phyloP scores from a whole-genome alignment of 371 early-diverging fungal genomes.

The Zopfochytrium polystomum region DNA sequence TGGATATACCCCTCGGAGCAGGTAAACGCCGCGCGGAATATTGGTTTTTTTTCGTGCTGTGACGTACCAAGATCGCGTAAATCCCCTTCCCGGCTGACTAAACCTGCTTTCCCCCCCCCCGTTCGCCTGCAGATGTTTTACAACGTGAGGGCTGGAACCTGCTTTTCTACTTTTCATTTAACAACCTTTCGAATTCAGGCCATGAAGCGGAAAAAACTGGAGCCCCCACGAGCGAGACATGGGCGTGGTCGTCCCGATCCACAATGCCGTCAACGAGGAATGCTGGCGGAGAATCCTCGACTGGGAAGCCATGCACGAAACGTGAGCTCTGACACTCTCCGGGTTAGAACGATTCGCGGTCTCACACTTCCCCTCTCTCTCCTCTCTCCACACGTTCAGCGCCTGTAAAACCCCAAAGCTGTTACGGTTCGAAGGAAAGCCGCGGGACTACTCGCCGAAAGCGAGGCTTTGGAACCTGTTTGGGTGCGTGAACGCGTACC shows the following conservation, averaged over 20 bases:
- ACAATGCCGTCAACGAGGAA: slow-evolving; percentile 87
- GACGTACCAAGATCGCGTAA: too few relatives aligned
- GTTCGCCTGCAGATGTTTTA: too few relatives aligned
- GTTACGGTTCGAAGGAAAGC: slow-evolving; percentile 46
- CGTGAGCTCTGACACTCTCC: slow-evolving; percentile 11
- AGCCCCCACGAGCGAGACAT: slow-evolving; percentile 69
- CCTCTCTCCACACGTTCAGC: background rate
- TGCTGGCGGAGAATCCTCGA: slow-evolving; percentile 86
- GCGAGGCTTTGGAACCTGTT: slow-evolving; percentile 38
- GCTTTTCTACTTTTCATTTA: slow-evolving; percentile 37
- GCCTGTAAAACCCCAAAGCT: slow-evolving; percentile 37
- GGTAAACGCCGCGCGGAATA: slow-evolving; percentile 40
- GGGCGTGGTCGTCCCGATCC: slow-evolving; percentile 75
- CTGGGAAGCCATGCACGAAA: slow-evolving; percentile 72
- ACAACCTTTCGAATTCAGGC: slow-evolving; percentile 67
- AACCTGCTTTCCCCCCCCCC: too few relatives aligned
- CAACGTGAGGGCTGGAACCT: too few relatives aligned
- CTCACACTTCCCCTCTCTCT: background rate
- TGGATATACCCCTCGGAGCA: slow-evolving; percentile 97
- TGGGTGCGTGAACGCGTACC: slow-evolving; percentile 25
- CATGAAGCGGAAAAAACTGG: slow-evolving; percentile 87
- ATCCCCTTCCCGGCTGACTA: too few relatives aligned
- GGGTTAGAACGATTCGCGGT: background rate
- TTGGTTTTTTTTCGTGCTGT: too few relatives aligned
- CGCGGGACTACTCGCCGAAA: slow-evolving; percentile 41